Evolutionary conservation across 169 alveolate genomes (phyloP).

Genomic region (Eimeria sp.): DNA sequence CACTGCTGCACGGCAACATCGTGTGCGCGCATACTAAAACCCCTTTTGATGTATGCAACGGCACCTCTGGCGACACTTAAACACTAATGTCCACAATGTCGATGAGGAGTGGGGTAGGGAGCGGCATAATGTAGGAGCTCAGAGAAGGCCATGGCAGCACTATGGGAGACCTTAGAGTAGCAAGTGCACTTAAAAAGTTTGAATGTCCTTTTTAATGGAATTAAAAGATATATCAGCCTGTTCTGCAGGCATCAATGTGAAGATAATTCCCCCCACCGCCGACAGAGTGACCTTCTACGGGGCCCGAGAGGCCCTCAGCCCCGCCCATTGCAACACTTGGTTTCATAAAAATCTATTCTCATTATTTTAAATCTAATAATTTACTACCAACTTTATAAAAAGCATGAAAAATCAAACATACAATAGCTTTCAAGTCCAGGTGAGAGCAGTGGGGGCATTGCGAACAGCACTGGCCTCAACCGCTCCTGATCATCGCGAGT

Average conservation of each 20-base stretch:
- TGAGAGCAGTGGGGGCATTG: not conserved
- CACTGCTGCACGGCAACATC: too few species aligned
- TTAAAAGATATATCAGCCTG: not conserved
- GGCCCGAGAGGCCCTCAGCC: not conserved
- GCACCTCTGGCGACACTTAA: too few species aligned
- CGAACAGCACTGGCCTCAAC: not conserved
- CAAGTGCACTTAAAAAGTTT: not conserved
- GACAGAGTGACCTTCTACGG: not conserved
- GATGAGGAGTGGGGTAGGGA: too few species aligned
- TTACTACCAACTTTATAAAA: not conserved
- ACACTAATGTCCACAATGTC: too few species aligned
- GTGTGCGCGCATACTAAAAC: too few species aligned
- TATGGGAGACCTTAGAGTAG: too few species aligned
- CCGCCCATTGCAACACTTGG: not conserved
- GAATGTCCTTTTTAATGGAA: not conserved
- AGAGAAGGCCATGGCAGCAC: too few species aligned
- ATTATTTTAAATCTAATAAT: not conserved
- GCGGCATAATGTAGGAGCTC: too few species aligned
- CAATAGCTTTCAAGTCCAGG: not conserved
- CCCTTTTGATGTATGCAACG: too few species aligned
- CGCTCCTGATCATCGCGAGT: too few species aligned
- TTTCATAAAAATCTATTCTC: not conserved
- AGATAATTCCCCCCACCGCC: not conserved
- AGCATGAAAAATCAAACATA: not conserved
- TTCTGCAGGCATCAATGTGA: not conserved